phyloP scores from a whole-genome alignment of 805 yeast genomes.

The Groenewaldozyma tartarivorans region DNA sequence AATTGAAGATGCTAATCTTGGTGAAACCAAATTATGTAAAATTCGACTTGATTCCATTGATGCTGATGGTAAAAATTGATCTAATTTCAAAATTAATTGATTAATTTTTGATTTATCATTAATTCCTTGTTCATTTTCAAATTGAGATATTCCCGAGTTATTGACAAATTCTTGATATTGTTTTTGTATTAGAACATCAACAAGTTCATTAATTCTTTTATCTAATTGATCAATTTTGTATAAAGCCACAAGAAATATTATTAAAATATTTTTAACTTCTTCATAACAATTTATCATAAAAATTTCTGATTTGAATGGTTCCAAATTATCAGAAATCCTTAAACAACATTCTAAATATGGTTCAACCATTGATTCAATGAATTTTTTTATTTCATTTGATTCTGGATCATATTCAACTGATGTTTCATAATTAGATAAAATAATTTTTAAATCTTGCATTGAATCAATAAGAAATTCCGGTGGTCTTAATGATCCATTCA shows the following conservation, averaged over 20 bases:
- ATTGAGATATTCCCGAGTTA: slow-evolving; percentile 16
- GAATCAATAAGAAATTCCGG: slow-evolving; percentile 80
- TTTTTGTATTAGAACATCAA: slow-evolving; percentile 19
- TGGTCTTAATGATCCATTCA: slow-evolving; percentile 37
- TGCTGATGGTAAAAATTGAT: slow-evolving; percentile 28
- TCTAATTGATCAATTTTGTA: slow-evolving; percentile 24
- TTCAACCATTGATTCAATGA: slow-evolving; percentile 25
- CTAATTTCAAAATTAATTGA: slow-evolving; percentile 20
- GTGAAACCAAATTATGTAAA: slow-evolving; percentile 26
- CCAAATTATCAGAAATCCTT: slow-evolving; percentile 19
- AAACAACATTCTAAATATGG: slow-evolving; percentile 24
- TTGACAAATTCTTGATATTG: slow-evolving; percentile 18
- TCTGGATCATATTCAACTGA: slow-evolving; percentile 19
- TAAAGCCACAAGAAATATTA: slow-evolving; percentile 23
- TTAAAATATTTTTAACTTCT: slow-evolving; percentile 22
- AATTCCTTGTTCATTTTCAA: background rate
- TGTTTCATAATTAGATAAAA: slow-evolving; percentile 39
- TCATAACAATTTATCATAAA: slow-evolving; percentile 30
- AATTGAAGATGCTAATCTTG: slow-evolving; percentile 24
- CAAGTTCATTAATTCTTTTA: slow-evolving; percentile 19
- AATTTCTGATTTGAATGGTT: slow-evolving; percentile 25
- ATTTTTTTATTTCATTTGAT: slow-evolving; percentile 13
- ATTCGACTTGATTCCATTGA: slow-evolving; percentile 22
- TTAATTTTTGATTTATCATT: slow-evolving; percentile 8
- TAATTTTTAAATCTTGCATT: slow-evolving; percentile 47